A percentile compares a stretch with the other conserved stretches of the same genome.
Conservation (phyloP, 2,329 filamentous ascomycete species). For the Akanthomyces uredinophilus region DNA sequence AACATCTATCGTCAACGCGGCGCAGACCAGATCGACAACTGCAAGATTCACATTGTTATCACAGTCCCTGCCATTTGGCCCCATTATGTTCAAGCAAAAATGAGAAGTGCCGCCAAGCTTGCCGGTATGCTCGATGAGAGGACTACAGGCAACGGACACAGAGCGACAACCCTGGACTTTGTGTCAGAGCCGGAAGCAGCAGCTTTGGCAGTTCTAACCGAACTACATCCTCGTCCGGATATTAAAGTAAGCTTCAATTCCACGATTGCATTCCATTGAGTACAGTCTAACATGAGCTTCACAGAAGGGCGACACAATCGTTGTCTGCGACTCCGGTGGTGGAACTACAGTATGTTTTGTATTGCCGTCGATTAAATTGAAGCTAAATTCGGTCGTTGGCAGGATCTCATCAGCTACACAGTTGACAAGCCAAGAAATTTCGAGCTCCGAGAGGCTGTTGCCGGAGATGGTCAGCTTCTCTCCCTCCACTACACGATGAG, state of each 20-base stretch:
- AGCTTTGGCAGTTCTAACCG: conserved; percentile 27
- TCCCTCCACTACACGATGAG: no score
- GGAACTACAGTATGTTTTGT: conserved; percentile 31
- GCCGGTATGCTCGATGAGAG: conserved; percentile 38
- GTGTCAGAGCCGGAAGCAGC: conserved; percentile 43
- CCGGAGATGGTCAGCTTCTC: conserved; percentile 32
- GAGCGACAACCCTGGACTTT: conserved; percentile 25
- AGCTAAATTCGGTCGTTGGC: no score
- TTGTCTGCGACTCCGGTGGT: conserved; percentile 34
- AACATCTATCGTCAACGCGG: conserved; percentile 26
- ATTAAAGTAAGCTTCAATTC: no score
- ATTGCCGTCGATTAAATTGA: no score
- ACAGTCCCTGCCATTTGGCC: conserved; percentile 45
- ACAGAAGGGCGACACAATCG: conserved; percentile 21
- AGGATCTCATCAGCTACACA: conserved; percentile 39
- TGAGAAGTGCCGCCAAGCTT: conserved; percentile 29
- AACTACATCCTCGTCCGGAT: background rate
- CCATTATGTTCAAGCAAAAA: conserved; percentile 30
- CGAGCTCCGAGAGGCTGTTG: conserved; percentile 31
- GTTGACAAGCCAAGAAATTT: conserved; percentile 25
- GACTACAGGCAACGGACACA: conserved; percentile 19
- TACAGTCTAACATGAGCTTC: background rate
- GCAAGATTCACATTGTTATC: conserved; percentile 33
- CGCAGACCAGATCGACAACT: conserved; percentile 17
- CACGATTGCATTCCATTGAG: no score